A percentile compares a stretch with the other conserved stretches of the same genome.
Evolutionary conservation across 164 flowering plant species (phyloP).

Genomic region (Tinospora cordifolia): DNA sequence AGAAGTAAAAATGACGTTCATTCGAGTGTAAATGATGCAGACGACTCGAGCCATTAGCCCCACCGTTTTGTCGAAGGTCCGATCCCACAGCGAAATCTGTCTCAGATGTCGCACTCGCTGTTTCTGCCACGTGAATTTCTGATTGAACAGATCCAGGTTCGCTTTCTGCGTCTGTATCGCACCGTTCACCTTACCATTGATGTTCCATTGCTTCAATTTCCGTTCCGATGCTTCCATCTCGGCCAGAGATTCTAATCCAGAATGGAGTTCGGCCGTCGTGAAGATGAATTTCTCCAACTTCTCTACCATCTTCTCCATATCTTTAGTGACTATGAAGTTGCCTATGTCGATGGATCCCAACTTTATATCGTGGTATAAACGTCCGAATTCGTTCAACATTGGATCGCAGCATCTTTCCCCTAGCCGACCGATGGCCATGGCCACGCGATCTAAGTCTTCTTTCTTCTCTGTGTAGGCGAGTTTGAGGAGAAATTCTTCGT

Average conservation of each 20-base stretch:
- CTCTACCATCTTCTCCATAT: constrained; percentile 23
- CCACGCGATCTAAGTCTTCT: constrained; percentile 51
- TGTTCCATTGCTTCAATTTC: constrained; percentile 39
- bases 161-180: constrained; percentile 12
- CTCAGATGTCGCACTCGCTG: constrained; percentile 36
- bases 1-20: constrained; percentile 46
- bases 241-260: constrained; percentile 30
- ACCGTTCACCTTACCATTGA: neutral
- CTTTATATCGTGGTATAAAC: constrained; percentile 38
- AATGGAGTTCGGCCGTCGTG: constrained; percentile 38
- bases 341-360: constrained; percentile 28
- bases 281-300: constrained; percentile 48
- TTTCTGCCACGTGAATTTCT: constrained; percentile 38
- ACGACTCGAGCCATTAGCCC: constrained; percentile 42
- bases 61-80: constrained; percentile 45
- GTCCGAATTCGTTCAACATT: constrained; percentile 38
- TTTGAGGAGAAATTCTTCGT: constrained; percentile 41
- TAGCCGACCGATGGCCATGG: constrained; percentile 34
- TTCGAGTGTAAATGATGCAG: constrained; percentile 41
- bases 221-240: constrained; percentile 51
- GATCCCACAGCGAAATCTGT: constrained; percentile 53
- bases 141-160: constrained; percentile 31
- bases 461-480: constrained; percentile 57
- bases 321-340: constrained; percentile 20
- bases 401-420: constrained; percentile 46